A percentile compares a stretch with the other conserved stretches of the same genome.
These are phyloP conservation scores for Asterionellopsis glacialis DNA, from an alignment of 108 stramenopile genomes.

Conservation along the genomic window DNA sequence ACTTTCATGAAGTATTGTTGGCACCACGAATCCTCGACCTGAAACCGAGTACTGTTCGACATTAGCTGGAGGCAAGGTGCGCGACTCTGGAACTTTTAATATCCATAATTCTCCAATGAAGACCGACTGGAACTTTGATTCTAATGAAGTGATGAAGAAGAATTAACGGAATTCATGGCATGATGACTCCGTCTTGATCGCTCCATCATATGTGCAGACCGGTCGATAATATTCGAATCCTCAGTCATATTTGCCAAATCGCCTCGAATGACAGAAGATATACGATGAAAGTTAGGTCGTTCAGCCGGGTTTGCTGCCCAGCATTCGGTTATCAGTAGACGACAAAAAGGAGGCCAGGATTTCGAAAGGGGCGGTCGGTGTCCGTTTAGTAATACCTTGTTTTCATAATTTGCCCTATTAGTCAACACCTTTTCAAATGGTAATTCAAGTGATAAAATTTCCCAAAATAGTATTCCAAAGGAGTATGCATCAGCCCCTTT, in stretches of 20 bases:
- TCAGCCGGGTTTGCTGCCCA: constrained; percentile 1
- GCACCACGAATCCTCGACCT: no score
- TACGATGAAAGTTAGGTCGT: constrained; percentile 2
- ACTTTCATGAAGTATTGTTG: no score
- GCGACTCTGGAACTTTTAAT: no score
- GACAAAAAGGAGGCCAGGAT: constrained; percentile 1
- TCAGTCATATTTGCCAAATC: constrained; percentile 23
- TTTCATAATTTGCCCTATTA: neutral
- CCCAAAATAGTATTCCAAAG: constrained; percentile 71
- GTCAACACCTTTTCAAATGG: constrained; percentile 28
- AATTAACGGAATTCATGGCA: no score
- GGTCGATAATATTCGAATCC: constrained; percentile 14
- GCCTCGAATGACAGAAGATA: constrained; percentile 26
- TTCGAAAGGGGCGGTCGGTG: neutral
- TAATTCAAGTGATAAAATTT: constrained; percentile 58
- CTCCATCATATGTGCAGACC: constrained; percentile 28
- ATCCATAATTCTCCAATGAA: no score
- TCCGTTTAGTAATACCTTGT: neutral
- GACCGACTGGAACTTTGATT: no score
- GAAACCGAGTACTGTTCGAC: no score
- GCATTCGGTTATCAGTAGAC: neutral
- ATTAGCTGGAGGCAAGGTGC: no score
- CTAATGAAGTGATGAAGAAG: no score
- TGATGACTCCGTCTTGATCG: constrained; percentile 11
- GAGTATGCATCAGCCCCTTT: constrained; percentile 62